Conservation (phyloP, 2,329 filamentous ascomycete species). For the Apiospora hydei region DNA sequence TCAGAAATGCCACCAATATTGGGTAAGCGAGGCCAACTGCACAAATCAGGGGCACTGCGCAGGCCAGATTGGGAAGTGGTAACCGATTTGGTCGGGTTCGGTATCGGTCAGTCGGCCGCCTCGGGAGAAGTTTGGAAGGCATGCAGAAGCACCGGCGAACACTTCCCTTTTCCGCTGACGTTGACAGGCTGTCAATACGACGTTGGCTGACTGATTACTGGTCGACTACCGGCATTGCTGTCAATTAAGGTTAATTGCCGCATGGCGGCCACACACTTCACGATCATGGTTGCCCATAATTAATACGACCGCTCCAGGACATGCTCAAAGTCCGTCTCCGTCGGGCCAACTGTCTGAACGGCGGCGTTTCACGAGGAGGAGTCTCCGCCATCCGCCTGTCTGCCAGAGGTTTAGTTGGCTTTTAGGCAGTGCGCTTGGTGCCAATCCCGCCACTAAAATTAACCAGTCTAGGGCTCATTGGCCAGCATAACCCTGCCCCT, state of each 20-base stretch:
- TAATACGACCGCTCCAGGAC: neutral
- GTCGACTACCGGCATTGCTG: neutral
- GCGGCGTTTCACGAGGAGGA: slow-evolving; percentile 6
- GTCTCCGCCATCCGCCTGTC: neutral
- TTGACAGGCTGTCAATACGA: neutral
- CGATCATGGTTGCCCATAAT: neutral
- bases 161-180: slow-evolving; percentile 3
- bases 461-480: neutral
- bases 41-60: neutral
- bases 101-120: neutral
- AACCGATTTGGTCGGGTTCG: neutral
- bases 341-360: neutral
- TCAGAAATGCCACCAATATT: neutral
- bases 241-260: neutral
- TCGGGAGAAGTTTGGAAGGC: neutral
- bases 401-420: neutral
- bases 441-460: neutral
- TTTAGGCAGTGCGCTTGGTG: neutral
- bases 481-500: slow-evolving; percentile 5
- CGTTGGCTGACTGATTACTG: neutral
- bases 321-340: slow-evolving; percentile 15
- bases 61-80: slow-evolving; percentile 7
- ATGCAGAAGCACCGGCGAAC: slow-evolving; percentile 6
- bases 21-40: neutral
- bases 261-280: neutral